Percentiles rank a stretch among this genome's conserved stretches.
Conservation (phyloP, 257 asterid species). For the Verbascum thapsus region DNA sequence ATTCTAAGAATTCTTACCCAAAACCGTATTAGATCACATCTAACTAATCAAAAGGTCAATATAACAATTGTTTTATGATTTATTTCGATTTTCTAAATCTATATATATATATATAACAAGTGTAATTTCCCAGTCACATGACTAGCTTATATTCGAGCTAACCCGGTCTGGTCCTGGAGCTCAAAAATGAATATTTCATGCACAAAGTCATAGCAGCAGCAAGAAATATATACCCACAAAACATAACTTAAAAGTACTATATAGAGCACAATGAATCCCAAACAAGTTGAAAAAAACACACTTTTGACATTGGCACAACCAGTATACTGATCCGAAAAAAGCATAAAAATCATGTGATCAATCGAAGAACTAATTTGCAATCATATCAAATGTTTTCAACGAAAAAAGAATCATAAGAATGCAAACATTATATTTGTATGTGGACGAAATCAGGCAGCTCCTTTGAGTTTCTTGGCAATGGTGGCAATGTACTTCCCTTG, state of each 20-base stretch:
- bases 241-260: background rate
- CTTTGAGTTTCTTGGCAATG: slow-evolving; percentile 57
- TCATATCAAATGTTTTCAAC: slow-evolving; percentile 13
- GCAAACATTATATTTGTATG: slow-evolving; percentile 29
- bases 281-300: slow-evolving; percentile 11
- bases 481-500: slow-evolving; percentile 62
- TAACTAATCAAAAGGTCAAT: too few species aligned
- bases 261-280: background rate
- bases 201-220: too few species aligned
- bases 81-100: too few species aligned
- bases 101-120: too few species aligned
- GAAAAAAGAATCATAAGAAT: slow-evolving; percentile 15
- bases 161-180: too few species aligned
- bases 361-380: slow-evolving; percentile 25
- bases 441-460: slow-evolving; percentile 36
- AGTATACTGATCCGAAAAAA: slow-evolving; percentile 22
- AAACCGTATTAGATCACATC: too few species aligned
- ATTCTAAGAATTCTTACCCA: too few species aligned
- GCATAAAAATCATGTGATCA: slow-evolving; percentile 11
- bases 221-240: background rate
- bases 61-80: too few species aligned
- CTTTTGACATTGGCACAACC: slow-evolving; percentile 19
- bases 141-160: too few species aligned
- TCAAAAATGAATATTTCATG: too few species aligned
- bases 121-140: too few species aligned